Percentiles rank a stretch among this genome's conserved stretches.
phyloP scores from a whole-genome alignment of 768 basidiomycete genomes.

The Pleurotus salmoneostramineus region DNA sequence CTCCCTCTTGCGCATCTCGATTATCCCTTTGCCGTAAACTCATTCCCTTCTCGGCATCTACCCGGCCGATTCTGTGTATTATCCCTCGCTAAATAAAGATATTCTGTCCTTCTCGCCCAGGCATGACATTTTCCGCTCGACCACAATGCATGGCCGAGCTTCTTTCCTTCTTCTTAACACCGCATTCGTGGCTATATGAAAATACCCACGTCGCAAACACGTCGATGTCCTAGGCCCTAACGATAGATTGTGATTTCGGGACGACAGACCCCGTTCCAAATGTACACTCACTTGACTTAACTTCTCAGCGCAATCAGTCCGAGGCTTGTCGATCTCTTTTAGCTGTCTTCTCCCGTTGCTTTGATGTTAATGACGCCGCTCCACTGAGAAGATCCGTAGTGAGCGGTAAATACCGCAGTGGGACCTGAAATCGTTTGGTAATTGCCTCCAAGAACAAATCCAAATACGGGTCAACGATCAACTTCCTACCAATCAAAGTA shows the following conservation, averaged over 20 bases:
- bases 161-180: constrained; percentile 1
- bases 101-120: not conserved
- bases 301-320: not conserved
- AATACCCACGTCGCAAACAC: too few relatives aligned
- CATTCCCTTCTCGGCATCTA: not conserved
- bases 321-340: not conserved
- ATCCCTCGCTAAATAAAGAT: not conserved
- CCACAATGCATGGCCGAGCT: not conserved
- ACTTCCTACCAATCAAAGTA: too few relatives aligned
- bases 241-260: not conserved
- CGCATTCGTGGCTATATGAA: constrained; percentile 1
- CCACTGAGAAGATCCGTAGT: constrained; percentile 4
- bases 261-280: not conserved
- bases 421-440: not conserved
- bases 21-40: not conserved
- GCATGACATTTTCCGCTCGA: not conserved
- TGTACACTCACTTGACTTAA: not conserved
- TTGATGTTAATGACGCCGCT: not conserved
- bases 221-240: too few relatives aligned
- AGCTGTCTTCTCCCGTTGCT: not conserved
- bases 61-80: not conserved
- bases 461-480: not conserved
- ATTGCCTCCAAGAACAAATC: not conserved
- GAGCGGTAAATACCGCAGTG: not conserved
- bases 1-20: not conserved